Evolutionary conservation across 805 yeast species (phyloP).

Genomic region (baker's yeast (Saccharomyces cerevisiae)): DNA sequence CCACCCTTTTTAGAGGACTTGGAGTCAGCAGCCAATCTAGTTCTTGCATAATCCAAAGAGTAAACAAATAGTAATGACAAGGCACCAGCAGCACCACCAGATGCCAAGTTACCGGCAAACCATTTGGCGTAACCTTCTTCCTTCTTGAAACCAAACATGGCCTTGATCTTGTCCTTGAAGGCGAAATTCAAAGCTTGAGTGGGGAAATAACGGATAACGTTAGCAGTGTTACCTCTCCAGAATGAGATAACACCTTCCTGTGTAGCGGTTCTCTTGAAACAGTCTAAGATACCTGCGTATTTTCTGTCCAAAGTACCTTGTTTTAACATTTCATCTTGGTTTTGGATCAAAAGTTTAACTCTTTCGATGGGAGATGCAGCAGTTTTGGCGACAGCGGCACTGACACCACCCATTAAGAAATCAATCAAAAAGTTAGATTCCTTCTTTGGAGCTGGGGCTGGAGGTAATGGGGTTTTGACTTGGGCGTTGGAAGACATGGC

Average conservation of each 20-base stretch:
- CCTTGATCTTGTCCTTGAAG: conserved; percentile 95
- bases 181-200: conserved; percentile 98
- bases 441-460: conserved; percentile 5
- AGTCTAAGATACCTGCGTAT: conserved; percentile 86
- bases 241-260: conserved; percentile 87
- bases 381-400: conserved; percentile 97
- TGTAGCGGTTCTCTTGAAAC: conserved; percentile 90
- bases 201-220: conserved; percentile 98
- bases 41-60: conserved; percentile 97
- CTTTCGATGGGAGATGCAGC: conserved; percentile 98
- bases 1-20: conserved; percentile 80
- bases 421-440: conserved; percentile 46
- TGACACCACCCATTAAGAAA: conserved; percentile 97
- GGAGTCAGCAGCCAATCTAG: conserved; percentile 98
- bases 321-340: conserved; percentile 97
- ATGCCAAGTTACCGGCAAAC: conserved; percentile 97
- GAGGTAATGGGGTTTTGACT: background rate
- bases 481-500: background rate
- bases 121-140: conserved; percentile 86
- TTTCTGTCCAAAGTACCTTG: conserved; percentile 86
- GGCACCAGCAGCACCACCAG: conserved; percentile 99
- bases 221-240: conserved; percentile 99
- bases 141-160: conserved; percentile 94
- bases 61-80: conserved; percentile 14
- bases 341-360: conserved; percentile 92